Evolutionary conservation across 192 early-diverging fungal genomes (phyloP).

Genomic region (Podila verticillata): DNA sequence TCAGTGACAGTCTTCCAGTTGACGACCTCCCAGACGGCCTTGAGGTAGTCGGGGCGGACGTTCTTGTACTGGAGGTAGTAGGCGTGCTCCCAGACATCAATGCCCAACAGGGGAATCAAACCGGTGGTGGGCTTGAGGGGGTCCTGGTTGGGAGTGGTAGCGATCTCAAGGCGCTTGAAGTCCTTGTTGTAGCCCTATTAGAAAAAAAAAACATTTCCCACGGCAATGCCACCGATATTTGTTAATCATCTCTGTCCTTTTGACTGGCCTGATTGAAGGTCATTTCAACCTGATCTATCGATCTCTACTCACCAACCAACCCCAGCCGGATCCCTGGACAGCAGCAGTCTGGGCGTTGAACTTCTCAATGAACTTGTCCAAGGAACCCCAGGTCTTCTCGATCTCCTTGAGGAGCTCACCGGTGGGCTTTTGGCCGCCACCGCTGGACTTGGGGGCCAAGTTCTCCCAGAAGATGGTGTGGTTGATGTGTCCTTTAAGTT

Average conservation of each 20-base stretch:
- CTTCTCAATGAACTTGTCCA: constrained; percentile 79
- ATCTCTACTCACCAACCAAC: constrained; percentile 78
- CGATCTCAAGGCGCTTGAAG: constrained; percentile 83
- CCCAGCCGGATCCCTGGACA: constrained; percentile 95
- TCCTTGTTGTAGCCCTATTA: constrained; percentile 81
- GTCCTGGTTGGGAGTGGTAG: constrained; percentile 92
- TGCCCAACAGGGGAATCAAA: constrained; percentile 85
- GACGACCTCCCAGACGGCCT: constrained; percentile 93
- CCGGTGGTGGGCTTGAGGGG: constrained; percentile 63
- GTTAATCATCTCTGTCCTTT: not conserved
- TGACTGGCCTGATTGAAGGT: not conserved
- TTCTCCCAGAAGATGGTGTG: constrained; percentile 96
- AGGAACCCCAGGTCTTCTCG: constrained; percentile 81
- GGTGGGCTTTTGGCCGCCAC: constrained; percentile 79
- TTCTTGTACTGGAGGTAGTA: constrained; percentile 99
- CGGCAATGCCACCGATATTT: not conserved
- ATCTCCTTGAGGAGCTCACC: constrained; percentile 79
- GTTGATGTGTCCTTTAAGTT: constrained; percentile 76
- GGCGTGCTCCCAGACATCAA: constrained; percentile 97
- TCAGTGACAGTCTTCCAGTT: constrained; percentile 98
- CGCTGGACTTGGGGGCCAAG: constrained; percentile 82
- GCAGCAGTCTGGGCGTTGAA: constrained; percentile 84
- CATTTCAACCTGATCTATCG: not conserved
- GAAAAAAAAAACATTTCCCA: not conserved
- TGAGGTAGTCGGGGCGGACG: constrained; percentile 95